A percentile compares a stretch with the other conserved stretches of the same genome.
Conservation (phyloP, 1,139 yeast species). For the Candida frijolesensis region DNA sequence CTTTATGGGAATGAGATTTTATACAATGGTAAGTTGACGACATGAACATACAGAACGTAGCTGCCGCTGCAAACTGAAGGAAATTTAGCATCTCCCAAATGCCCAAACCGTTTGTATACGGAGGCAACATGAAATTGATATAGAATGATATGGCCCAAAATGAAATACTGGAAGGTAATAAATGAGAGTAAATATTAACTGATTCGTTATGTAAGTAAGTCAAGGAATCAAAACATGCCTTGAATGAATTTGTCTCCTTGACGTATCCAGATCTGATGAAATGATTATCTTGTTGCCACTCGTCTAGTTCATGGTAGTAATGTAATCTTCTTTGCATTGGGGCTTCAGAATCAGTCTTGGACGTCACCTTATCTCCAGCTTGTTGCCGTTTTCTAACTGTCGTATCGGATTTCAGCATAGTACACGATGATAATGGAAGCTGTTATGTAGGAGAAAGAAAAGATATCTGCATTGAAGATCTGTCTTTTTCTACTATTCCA, state of each 20-base stretch:
- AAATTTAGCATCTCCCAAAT: slow-evolving; percentile 43
- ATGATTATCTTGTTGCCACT: slow-evolving; percentile 89
- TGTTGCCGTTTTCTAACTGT: slow-evolving; percentile 4
- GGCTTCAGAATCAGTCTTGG: slow-evolving; percentile 1
- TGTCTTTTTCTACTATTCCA: background rate
- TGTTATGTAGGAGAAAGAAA: background rate
- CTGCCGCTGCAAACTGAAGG: slow-evolving; percentile 42
- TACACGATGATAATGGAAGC: background rate
- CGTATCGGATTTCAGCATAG: slow-evolving; percentile 3
- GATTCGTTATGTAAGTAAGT: slow-evolving; percentile 82
- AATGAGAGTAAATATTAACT: slow-evolving; percentile 79
- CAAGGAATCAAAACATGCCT: slow-evolving; percentile 55
- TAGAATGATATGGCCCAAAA: slow-evolving; percentile 29
- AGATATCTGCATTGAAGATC: background rate
- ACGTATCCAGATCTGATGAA: slow-evolving; percentile 76
- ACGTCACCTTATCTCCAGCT: background rate
- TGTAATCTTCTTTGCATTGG: slow-evolving; percentile 15
- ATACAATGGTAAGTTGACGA: slow-evolving; percentile 79
- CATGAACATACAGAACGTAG: slow-evolving; percentile 62
- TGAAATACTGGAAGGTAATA: slow-evolving; percentile 61
- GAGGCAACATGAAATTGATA: slow-evolving; percentile 31
- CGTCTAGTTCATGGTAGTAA: slow-evolving; percentile 54
- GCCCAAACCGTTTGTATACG: slow-evolving; percentile 45
- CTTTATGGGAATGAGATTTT: slow-evolving; percentile 69
- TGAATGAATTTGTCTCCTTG: slow-evolving; percentile 60